These are phyloP conservation scores for Boletus pseudo-olivaceus DNA, from an alignment of 768 basidiomycete genomes.

Conservation along the genomic window DNA sequence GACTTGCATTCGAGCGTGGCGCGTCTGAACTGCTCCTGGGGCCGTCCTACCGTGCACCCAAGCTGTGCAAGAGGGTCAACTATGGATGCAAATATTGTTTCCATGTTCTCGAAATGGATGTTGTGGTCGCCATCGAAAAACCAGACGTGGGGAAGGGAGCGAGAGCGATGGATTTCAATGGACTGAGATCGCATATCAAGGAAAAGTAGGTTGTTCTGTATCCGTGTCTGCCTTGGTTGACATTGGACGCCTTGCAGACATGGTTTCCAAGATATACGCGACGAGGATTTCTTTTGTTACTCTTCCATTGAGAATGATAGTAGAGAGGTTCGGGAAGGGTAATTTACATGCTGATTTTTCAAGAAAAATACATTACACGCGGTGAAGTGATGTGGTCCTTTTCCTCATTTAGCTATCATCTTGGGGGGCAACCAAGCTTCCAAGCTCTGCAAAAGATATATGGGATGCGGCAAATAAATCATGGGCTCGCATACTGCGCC, in stretches of 20 bases:
- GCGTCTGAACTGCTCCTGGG: slow-evolving; percentile 16
- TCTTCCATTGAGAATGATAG: not conserved
- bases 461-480: slow-evolving; percentile 26
- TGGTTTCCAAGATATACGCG: slow-evolving; percentile 40
- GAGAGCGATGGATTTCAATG: slow-evolving; percentile 48
- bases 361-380: not conserved
- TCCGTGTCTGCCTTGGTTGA: not conserved
- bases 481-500: slow-evolving; percentile 21
- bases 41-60: slow-evolving; percentile 18
- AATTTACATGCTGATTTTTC: not conserved
- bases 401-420: not conserved
- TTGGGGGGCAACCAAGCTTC: slow-evolving; percentile 19
- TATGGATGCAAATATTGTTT: slow-evolving; percentile 58
- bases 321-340: too few relatives aligned
- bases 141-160: not conserved
- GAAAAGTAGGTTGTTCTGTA: slow-evolving; percentile 44
- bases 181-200: slow-evolving; percentile 59
- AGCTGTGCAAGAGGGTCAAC: slow-evolving; percentile 33
- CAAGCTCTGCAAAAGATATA: slow-evolving; percentile 26
- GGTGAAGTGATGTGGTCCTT: not conserved
- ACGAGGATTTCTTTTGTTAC: slow-evolving; percentile 51
- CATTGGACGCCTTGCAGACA: slow-evolving; percentile 39
- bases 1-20: slow-evolving; percentile 25
- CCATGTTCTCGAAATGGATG: not conserved
- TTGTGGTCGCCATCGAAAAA: not conserved